Conservation (phyloP, 805 yeast genomes). For the Zygosaccharomyces pseudorouxii region DNA sequence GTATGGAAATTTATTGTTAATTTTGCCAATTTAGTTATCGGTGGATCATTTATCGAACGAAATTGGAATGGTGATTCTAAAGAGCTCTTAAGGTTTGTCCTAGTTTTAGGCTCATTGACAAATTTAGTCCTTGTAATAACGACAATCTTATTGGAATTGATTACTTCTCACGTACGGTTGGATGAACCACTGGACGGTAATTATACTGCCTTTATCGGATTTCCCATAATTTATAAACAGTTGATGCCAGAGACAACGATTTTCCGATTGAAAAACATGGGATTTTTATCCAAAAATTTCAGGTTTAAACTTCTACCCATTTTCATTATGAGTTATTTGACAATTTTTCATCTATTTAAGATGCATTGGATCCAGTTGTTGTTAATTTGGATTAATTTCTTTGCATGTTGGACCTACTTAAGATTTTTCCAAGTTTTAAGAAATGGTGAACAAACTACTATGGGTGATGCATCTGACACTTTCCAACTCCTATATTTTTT, state of each 20-base stretch:
- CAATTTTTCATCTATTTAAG: slow-evolving; percentile 30
- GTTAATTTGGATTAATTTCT: slow-evolving; percentile 56
- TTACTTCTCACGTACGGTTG: slow-evolving; percentile 28
- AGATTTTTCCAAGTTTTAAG: slow-evolving; percentile 65
- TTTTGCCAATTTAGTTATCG: slow-evolving; percentile 46
- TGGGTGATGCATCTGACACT: slow-evolving; percentile 87
- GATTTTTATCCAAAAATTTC: slow-evolving; percentile 37
- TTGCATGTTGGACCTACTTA: slow-evolving; percentile 69
- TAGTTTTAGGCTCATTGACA: slow-evolving; percentile 48
- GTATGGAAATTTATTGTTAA: slow-evolving; percentile 45
- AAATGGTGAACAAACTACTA: slow-evolving; percentile 38
- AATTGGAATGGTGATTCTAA: slow-evolving; percentile 50
- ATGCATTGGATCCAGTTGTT: slow-evolving; percentile 45
- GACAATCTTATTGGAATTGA: slow-evolving; percentile 25
- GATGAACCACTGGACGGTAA: slow-evolving; percentile 50
- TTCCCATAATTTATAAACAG: slow-evolving; percentile 62
- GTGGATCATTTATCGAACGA: slow-evolving; percentile 62
- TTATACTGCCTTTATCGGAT: slow-evolving; percentile 52
- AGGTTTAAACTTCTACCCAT: slow-evolving; percentile 65
- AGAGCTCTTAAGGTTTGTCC: slow-evolving; percentile 47
- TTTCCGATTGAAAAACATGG: slow-evolving; percentile 45
- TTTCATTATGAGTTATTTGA: slow-evolving; percentile 30
- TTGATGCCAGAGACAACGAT: slow-evolving; percentile 56
- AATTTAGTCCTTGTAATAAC: slow-evolving; percentile 42
- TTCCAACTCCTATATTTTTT: slow-evolving; percentile 80